Evolutionary conservation across 2,329 filamentous ascomycete genomes (phyloP), one percentile per base, ranked within the genome.

Genomic region (Apiospora phragmitis): DNA sequence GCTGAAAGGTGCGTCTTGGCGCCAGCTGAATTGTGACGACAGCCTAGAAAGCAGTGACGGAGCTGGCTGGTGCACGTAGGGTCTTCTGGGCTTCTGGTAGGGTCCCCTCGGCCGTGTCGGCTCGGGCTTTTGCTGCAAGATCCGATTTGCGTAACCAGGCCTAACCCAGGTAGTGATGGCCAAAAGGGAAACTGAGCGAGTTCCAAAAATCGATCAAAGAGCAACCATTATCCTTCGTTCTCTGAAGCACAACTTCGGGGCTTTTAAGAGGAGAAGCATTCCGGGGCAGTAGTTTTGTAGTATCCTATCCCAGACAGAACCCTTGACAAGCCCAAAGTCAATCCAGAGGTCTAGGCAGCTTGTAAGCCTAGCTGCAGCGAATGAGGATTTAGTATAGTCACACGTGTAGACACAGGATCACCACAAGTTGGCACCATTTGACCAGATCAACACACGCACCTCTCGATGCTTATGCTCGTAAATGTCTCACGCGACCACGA

Each of bases 321-420:
- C 55, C 55, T 62, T 38, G 32, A 18, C 32, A 38, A 35, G 51
- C 32, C 32, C 55, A 62, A 38, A 38, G 55, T 38, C 55, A 38
- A 24, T 14, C 29, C 21, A 12, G 55, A 62, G 32, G 51, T 21
- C 41, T 32, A 12, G 38, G 45, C 42, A 67, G 65, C 26, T 47
- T 67, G 51, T 65, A 67, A 29, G 43, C 12, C 42, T 16, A 55
- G 47, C 55, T 9, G 59, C 59, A 70, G 59, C 68, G 59, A 70
- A 70, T 70, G 68, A 70, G 68, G 29, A 51, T 45, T 42, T 35
- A 47, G 68, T 49, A 70, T 65, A 47, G 65, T 67, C 59, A 49
- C 68, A 70, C 68, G 68, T 70, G 68, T 70, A 42, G 42, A 4
- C 65, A 21, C 65, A 21, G 42, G 42, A 43, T 47, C 41, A 67